phyloP scores from a whole-genome alignment of 768 basidiomycete genomes.

The Boletales sp. region DNA sequence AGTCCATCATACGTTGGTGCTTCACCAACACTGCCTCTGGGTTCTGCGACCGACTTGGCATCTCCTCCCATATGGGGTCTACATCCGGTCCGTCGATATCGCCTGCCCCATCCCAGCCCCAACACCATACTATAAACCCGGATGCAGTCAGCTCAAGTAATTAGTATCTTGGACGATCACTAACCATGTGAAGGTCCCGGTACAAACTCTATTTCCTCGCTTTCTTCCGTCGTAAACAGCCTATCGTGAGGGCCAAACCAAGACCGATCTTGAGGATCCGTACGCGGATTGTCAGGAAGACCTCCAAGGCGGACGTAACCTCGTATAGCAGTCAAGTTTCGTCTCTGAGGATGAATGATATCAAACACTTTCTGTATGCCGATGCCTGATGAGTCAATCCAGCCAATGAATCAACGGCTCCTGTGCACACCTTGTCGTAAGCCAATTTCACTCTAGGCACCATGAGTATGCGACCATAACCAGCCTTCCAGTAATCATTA shows the following conservation, averaged over 20 bases:
- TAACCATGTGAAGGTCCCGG: constrained; percentile 84
- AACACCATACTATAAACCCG: constrained; percentile 82
- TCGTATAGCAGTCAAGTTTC: constrained; percentile 94
- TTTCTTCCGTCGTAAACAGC: constrained; percentile 87
- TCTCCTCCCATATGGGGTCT: constrained; percentile 93
- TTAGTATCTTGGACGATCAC: not conserved
- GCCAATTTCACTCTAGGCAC: constrained; percentile 95
- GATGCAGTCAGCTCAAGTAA: constrained; percentile 1
- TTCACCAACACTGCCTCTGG: constrained; percentile 62
- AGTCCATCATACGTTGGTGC: constrained; percentile 52
- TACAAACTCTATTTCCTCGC: constrained; percentile 67
- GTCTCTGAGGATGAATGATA: constrained; percentile 85
- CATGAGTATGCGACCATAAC: constrained; percentile 97
- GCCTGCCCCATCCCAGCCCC: constrained; percentile 99
- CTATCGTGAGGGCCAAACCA: constrained; percentile 99
- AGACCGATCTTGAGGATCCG: constrained; percentile 94
- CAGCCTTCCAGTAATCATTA: constrained; percentile 97
- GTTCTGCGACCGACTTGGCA: constrained; percentile 61
- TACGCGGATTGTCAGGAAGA: constrained; percentile 90
- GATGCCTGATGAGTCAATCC: constrained; percentile 3
- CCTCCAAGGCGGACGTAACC: constrained; percentile 96
- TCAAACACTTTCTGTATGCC: constrained; percentile 81
- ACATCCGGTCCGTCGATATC: constrained; percentile 98
- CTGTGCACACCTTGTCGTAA: constrained; percentile 71
- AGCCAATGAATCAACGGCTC: not conserved